Base-by-base conservation (phyloP, 805 yeast genomes). In the Nakazawaea holstii region DNA sequence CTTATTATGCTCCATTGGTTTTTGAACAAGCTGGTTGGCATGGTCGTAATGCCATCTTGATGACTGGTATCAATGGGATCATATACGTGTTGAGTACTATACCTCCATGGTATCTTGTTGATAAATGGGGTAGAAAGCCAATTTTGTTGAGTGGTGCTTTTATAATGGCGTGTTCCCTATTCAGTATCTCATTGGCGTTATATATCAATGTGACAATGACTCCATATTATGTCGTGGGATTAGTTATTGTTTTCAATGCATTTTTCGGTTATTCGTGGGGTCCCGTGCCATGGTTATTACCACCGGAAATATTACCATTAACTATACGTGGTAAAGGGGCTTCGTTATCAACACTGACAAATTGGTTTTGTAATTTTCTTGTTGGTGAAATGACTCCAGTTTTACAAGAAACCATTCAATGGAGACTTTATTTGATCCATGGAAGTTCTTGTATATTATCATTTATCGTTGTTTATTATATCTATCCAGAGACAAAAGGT, bases 11-110 rank as follows among this genome's bases (percentile, higher is more conserved):
- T 2, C 96, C 97, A 2, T 69, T 91, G 65, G 95, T 90, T 41
- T 91, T 90, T 65, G 97, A 91, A 62, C 87, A 87, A 56, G 97
- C 97, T 2, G 97, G 97, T 27, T 91, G 97, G 96, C 66, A 75
- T 7, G 97, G 97, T 26, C 72, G 95, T 51, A 79, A 80, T 54
- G 96, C 97, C 2, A 80, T 90, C 52, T 74, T 89, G 53, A 87
- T 90, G 95, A 88, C 97, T 0, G 97, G 97, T 20, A 73, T 87
- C 49, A 84, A 84, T 56, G 74, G 80, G 6, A 51, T 84, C 10
- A 68, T 83, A 31, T 84, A 84, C 56, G 72, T 76, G 50, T 46
- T 66, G 6, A 48, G 50, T 39, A 41, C 96, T 0, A 66, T 88
- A n/a, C 88, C 94, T 2, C 92, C 96, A 0, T 89, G 96, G 95